Evolutionary conservation across 2,329 filamentous ascomycete species (phyloP).

Genomic region (Aureobasidium sp.): DNA sequence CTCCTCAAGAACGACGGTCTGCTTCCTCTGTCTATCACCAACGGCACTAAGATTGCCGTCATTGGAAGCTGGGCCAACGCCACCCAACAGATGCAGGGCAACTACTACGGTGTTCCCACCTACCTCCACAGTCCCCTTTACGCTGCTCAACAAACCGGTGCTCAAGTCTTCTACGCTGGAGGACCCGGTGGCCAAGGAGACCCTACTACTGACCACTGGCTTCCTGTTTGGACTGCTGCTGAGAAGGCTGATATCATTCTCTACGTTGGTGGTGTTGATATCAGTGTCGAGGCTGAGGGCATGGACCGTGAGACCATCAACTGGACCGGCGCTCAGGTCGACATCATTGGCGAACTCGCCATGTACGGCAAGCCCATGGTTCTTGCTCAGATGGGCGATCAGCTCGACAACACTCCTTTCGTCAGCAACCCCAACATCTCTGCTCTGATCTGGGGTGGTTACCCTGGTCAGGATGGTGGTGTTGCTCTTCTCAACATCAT

Average conservation of each 20-base stretch:
- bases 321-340: conserved; percentile 48
- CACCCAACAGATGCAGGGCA: conserved; percentile 51
- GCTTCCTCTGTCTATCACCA: conserved; percentile 37
- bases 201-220: conserved; percentile 28
- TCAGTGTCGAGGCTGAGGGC: conserved; percentile 45
- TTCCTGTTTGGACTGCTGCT: conserved; percentile 31
- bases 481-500: conserved; percentile 49
- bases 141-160: conserved; percentile 43
- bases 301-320: conserved; percentile 45
- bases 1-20: conserved; percentile 49
- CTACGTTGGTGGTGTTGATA: conserved; percentile 51
- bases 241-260: conserved; percentile 46
- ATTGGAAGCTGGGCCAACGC: conserved; percentile 55
- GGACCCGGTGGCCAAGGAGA: conserved; percentile 31
- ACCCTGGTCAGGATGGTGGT: conserved; percentile 55
- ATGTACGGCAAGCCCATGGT: conserved; percentile 43
- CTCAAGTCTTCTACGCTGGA: conserved; percentile 40
- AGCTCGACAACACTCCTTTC: conserved; percentile 47
- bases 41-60: conserved; percentile 43
- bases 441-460: conserved; percentile 52
- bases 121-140: conserved; percentile 49
- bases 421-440: conserved; percentile 42
- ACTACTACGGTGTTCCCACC: conserved; percentile 51
- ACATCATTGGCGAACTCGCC: conserved; percentile 45
- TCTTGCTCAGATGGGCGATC: conserved; percentile 46